Conservation (phyloP, 176 grass and related monocot genomes). For the Rhynchospora tenuis region DNA sequence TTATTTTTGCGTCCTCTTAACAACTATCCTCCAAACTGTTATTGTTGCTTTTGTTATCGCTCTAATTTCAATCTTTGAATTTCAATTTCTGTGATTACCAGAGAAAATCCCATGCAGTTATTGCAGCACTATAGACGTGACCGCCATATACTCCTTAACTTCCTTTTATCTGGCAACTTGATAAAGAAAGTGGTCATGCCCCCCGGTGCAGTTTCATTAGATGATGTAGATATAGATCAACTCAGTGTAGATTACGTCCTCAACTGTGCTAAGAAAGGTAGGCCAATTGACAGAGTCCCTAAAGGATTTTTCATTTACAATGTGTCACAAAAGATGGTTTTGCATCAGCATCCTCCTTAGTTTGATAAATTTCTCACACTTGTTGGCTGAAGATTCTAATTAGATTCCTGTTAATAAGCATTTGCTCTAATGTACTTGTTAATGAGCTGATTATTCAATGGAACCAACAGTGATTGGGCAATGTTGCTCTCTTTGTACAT, state of each 20-base stretch:
- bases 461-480: background rate
- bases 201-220: conserved; percentile 82
- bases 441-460: background rate
- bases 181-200: conserved; percentile 99
- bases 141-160: conserved; percentile 82
- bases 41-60: background rate
- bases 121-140: conserved; percentile 85
- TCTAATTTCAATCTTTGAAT: conserved; percentile 5
- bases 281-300: background rate
- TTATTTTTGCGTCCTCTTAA: background rate
- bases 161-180: conserved; percentile 83
- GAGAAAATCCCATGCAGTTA: conserved; percentile 70
- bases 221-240: conserved; percentile 94
- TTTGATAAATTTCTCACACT: background rate
- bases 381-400: background rate
- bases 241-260: conserved; percentile 94
- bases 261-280: conserved; percentile 93
- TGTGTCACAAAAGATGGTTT: background rate
- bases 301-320: background rate
- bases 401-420: background rate
- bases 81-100: conserved; percentile 23
- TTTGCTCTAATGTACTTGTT: background rate
- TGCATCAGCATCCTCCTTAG: background rate
- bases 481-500: background rate
- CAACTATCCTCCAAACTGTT: background rate